Base-by-base conservation (phyloP, 768 basidiomycete species). In the Cubamyces lactineus region DNA sequence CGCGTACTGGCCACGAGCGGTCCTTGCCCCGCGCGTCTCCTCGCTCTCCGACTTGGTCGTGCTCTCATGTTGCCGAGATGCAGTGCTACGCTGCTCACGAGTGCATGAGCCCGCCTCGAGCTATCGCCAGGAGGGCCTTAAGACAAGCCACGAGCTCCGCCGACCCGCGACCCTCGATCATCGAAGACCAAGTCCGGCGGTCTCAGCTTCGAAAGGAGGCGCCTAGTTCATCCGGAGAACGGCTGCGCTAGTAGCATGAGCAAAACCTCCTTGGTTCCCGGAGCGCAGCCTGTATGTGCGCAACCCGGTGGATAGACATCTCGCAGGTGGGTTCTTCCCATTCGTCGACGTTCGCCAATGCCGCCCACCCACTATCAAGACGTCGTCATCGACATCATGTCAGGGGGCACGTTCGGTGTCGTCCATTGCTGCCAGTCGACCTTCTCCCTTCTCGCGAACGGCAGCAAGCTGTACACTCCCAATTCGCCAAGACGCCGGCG, bases 231-330 rank as follows among this genome's bases (percentile, higher is more conserved):
- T 30, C n/a, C 30, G 41, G 53, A 34, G 9, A 34, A 34, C 34
- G 34, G 34, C 34, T 34, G 19, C 41, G 47, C 57, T 39, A 41
- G 47, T 21, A 23, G 24, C 45, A 17, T 57, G 54, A 50, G 57
- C 39, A 39, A 57, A 56, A 34, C 7, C 48, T 62, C 61, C 61
- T 62, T 62, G 61, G 5, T 53, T 19, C n/a, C 24, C 61, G 61
- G 61, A 57, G 53, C 52, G 41, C 51, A 47, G 50, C 17, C 26
- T 51, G 28, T 28, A 28, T 7, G 7, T 28, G 28, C 28, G 28
- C 28, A 28, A 28, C 28, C 28, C 28, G 28, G 21, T 42, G 17
- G 50, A 49, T 55, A 41, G 55, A 47, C 61, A 34, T 34, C 34
- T 34, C 34, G 5, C 34, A 52, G 55, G 48, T 38, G 41, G 21